Base-by-base conservation (phyloP, 31 red algal genomes). In the Asparagopsis taxiformis region DNA sequence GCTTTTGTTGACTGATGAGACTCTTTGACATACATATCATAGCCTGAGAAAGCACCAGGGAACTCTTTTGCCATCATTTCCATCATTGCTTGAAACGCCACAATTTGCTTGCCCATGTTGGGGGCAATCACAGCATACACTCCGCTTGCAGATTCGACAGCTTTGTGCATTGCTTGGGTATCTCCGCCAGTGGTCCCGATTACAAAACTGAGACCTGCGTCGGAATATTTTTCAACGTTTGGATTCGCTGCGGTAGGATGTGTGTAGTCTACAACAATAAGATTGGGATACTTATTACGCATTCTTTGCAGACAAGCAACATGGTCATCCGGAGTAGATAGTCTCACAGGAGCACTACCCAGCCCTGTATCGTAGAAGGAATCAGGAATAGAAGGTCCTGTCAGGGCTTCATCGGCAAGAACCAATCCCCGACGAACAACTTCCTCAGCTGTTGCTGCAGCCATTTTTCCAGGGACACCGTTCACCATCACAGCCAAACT, bases 61-160 rank as follows among this genome's bases (percentile, higher is more conserved):
- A 99, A 99, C 55, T 91, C 69, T 8, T 31, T 51, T 26, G 79
- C 86, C 71, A 94, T 84, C 61, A 85, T 70, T 17, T 85, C 81
- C 68, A 99, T 77, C 79, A 83, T 78, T 15, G 90, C 87, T 51
- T 99, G 95, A 49, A 99, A 91, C 15, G 95, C 95, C 5, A 99
- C 95, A 52, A 99, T 99, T 67, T 93, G 95, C 75, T 99, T 99
- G 44, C 77, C 95, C 95, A 99, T 99, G 69, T 99, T 99, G 17
- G 95, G 95, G 19, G 95, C 90, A 37, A 99, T 91, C 19, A 99
- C 84, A 2, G 95, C 90, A 60, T 91, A 99, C 10, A 78, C 69
- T 29, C 60, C 90, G 38, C 30, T 3, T 19, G 62, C 68, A 15
- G 24, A 35, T 16, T 58, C 65, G 7, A 84, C 65, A 53, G 22